These are phyloP conservation scores for Phytopythium vexans DNA, from an alignment of 352 stramenopile species.

Conservation along the genomic window DNA sequence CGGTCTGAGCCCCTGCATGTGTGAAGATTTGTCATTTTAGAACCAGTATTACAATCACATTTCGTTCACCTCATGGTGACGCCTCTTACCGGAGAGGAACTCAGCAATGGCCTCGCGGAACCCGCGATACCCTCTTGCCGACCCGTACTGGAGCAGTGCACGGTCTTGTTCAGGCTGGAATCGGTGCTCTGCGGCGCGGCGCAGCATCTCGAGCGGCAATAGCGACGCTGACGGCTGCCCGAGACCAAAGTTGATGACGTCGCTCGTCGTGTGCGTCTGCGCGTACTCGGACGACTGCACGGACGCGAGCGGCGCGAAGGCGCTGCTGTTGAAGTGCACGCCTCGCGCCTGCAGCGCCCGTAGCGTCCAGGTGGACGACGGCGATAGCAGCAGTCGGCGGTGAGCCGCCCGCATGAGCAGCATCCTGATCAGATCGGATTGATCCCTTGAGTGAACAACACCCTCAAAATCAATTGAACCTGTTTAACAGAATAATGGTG, in stretches of 20 bases:
- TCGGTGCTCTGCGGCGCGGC: constrained; percentile 34
- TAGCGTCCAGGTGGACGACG: too few species aligned
- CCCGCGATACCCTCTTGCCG: constrained; percentile 58
- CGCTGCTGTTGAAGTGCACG: constrained; percentile 4
- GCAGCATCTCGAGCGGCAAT: constrained; percentile 68
- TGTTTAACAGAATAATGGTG: background rate
- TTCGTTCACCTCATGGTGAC: background rate
- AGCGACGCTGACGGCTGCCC: constrained; percentile 77
- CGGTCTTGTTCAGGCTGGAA: constrained; percentile 55
- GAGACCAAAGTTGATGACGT: constrained; percentile 84
- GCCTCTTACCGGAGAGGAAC: constrained; percentile 42
- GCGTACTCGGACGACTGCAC: constrained; percentile 67
- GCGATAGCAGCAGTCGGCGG: background rate
- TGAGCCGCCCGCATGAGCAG: background rate
- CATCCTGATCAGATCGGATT: too few species aligned
- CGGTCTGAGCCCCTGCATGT: constrained; percentile 14
- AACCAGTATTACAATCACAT: background rate
- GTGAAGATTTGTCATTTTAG: background rate
- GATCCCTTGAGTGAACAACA: too few species aligned
- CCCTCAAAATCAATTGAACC: background rate
- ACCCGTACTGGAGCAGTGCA: constrained; percentile 71
- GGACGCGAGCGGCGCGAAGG: constrained; percentile 14
- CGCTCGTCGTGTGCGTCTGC: constrained; percentile 54
- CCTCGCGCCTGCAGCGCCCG: background rate
- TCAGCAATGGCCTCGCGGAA: constrained; percentile 66